phyloP scores from a whole-genome alignment of 2,329 filamentous ascomycete species.

The Fusarium agapanthi region DNA sequence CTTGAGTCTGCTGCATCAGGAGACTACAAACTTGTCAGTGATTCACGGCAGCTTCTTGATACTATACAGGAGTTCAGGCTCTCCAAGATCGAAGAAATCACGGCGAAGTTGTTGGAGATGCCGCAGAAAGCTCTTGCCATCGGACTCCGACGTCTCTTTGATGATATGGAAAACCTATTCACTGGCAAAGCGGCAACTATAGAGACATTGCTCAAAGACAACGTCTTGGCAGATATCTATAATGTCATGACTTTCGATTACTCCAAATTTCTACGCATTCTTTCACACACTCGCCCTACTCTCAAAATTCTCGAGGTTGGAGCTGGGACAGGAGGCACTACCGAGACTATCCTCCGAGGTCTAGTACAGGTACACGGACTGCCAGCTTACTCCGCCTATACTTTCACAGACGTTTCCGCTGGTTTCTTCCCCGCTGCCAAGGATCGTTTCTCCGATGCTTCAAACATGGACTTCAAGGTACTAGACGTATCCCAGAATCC shows the following conservation, averaged over 20 bases:
- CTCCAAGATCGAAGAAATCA: not conserved
- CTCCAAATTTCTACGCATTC: not conserved
- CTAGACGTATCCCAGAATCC: slow-evolving; percentile 33
- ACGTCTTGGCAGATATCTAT: not conserved
- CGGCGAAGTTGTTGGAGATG: not conserved
- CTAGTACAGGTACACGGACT: not conserved
- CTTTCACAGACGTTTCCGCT: slow-evolving; percentile 52
- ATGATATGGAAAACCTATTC: not conserved
- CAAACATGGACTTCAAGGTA: slow-evolving; percentile 37
- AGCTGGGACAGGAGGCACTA: slow-evolving; percentile 45
- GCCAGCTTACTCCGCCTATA: slow-evolving; percentile 44
- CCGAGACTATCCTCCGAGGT: not conserved
- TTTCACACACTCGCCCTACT: slow-evolving; percentile 45
- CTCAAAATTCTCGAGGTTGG: slow-evolving; percentile 52
- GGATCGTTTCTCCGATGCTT: slow-evolving; percentile 1
- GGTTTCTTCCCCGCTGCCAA: slow-evolving; percentile 44
- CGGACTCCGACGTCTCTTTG: not conserved
- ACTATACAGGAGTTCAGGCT: not conserved
- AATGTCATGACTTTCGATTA: slow-evolving; percentile 1
- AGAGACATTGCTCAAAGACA: not conserved
- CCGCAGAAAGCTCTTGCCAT: not conserved
- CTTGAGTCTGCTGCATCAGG: not conserved
- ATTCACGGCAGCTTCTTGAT: not conserved
- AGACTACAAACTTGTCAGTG: slow-evolving; percentile 47
- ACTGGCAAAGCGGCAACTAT: not conserved